Conservation (phyloP, 1,284 basidiomycete genomes). For the Pyrrhoderma noxium region DNA sequence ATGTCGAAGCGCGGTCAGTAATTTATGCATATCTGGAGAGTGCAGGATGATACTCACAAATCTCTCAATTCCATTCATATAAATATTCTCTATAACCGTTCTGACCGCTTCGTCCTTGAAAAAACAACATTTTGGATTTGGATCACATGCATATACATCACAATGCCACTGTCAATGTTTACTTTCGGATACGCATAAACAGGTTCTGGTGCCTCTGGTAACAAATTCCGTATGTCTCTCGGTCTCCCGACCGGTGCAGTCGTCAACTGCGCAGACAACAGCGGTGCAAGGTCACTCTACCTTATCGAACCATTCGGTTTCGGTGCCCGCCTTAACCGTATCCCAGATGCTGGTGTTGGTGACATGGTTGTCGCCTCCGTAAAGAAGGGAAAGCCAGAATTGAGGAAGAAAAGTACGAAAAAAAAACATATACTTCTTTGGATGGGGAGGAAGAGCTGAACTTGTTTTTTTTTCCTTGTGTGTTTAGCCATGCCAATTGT, state of each 20-base stretch:
- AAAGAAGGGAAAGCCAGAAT: slow-evolving; percentile 99
- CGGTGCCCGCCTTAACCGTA: slow-evolving; percentile 94
- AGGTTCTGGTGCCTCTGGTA: slow-evolving; percentile 54
- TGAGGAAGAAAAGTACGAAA: slow-evolving; percentile 95
- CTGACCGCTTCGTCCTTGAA: neutral
- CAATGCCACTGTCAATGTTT: no score
- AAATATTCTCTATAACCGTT: neutral
- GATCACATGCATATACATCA: no score
- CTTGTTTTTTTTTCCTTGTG: no score
- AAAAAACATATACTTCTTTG: slow-evolving; percentile 15
- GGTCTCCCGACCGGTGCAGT: slow-evolving; percentile 98
- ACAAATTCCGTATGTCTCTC: slow-evolving; percentile 96
- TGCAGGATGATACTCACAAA: no score
- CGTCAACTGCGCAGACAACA: slow-evolving; percentile 99
- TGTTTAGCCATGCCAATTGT: slow-evolving; percentile 96
- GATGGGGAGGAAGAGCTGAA: neutral
- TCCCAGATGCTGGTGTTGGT: slow-evolving; percentile 96
- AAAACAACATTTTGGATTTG: neutral
- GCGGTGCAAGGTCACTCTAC: slow-evolving; percentile 94
- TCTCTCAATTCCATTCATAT: neutral
- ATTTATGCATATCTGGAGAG: no score
- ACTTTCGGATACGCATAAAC: neutral
- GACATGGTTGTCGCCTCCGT: slow-evolving; percentile 99
- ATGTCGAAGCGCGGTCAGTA: slow-evolving; percentile 18
- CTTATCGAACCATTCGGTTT: slow-evolving; percentile 89